Percentiles rank a stretch among this genome's conserved stretches.
phyloP scores from a whole-genome alignment of 2,329 filamentous ascomycete species.

The Sclerotinia sclerotiorum region DNA sequence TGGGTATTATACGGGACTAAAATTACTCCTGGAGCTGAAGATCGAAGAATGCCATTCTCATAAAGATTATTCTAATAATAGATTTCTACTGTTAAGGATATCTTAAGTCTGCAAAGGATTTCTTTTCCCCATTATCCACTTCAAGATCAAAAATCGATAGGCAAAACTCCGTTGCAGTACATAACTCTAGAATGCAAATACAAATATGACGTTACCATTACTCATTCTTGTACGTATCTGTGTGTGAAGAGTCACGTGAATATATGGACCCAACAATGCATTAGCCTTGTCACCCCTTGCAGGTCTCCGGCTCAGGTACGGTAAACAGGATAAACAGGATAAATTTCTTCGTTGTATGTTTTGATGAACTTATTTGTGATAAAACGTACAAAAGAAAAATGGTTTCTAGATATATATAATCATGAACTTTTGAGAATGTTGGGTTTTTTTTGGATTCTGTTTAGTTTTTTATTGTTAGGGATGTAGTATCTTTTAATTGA shows the following conservation, averaged over 20 bases:
- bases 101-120: too few species aligned
- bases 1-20: too few species aligned
- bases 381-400: too few species aligned
- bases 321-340: too few species aligned
- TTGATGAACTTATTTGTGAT: too few species aligned
- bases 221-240: neutral
- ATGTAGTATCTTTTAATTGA: too few species aligned
- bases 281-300: conserved; percentile 1
- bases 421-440: neutral
- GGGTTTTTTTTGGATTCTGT: too few species aligned
- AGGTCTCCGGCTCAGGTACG: conserved; percentile 2
- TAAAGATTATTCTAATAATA: neutral
- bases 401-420: too few species aligned
- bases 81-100: neutral
- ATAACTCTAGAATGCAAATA: neutral
- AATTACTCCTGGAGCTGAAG: neutral
- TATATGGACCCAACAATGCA: neutral
- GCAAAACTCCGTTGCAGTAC: neutral
- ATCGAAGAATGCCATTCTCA: neutral
- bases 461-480: too few species aligned
- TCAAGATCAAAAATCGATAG: neutral
- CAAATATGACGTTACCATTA: neutral
- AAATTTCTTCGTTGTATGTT: neutral
- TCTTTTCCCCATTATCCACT: neutral
- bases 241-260: neutral